A percentile compares a stretch with the other conserved stretches of the same genome.
phyloP scores from a whole-genome alignment of 1,284 basidiomycete species.

The Cutaneotrichosporon sp. region DNA sequence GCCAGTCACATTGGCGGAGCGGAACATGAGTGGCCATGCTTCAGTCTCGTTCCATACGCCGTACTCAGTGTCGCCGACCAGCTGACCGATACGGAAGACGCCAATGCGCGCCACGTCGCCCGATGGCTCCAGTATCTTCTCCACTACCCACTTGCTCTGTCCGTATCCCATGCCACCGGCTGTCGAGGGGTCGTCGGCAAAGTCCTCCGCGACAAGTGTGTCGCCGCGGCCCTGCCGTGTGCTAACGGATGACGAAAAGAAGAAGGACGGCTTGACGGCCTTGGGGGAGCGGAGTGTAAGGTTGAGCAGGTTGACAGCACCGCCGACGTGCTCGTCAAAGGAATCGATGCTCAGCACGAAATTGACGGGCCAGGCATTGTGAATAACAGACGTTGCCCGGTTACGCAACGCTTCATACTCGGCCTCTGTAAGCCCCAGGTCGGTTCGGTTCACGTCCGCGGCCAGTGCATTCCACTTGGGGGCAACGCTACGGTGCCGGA shows the following conservation, averaged over 20 bases:
- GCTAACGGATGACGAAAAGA: conserved; percentile 59
- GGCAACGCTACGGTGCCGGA: conserved; percentile 26
- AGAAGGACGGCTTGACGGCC: conserved; percentile 45
- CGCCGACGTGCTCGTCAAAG: conserved; percentile 55
- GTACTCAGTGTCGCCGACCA: conserved; percentile 54
- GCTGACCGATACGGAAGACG: conserved; percentile 38
- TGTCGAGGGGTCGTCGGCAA: conserved; percentile 29
- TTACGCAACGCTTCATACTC: conserved; percentile 48
- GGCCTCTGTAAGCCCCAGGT: conserved; percentile 49
- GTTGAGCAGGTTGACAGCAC: conserved; percentile 56
- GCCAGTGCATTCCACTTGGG: conserved; percentile 51
- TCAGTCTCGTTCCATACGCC: conserved; percentile 62
- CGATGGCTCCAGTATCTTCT: conserved; percentile 53
- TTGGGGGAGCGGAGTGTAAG: conserved; percentile 44
- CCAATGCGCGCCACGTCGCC: conserved; percentile 27
- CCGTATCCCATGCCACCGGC: conserved; percentile 56
- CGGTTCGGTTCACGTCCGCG: conserved; percentile 49
- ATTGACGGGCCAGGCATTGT: conserved; percentile 50
- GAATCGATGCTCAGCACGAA: conserved; percentile 50
- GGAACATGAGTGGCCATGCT: conserved; percentile 52
- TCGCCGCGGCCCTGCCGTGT: conserved; percentile 35
- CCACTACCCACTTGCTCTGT: conserved; percentile 59
- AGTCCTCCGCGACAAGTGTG: conserved; percentile 27
- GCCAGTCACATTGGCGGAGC: conserved; percentile 50
- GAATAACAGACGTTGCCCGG: conserved; percentile 54